Evolutionary conservation across 2,329 filamentous ascomycete species (phyloP), one percentile per base, ranked within the genome.

Genomic region (Epichloe sylvatica): DNA sequence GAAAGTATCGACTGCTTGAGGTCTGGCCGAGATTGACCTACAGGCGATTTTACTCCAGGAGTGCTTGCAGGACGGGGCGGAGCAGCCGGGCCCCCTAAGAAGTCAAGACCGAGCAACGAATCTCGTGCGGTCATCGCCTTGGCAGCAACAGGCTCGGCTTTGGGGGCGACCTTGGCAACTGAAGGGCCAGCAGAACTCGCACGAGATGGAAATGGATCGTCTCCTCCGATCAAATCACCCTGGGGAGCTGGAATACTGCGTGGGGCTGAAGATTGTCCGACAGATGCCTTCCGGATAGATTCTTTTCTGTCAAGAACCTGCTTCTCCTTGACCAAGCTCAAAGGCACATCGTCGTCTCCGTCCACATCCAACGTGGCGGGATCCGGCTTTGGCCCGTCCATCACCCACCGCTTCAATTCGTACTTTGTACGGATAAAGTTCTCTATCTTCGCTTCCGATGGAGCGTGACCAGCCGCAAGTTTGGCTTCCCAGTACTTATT

Each of bases 401-500:
- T 97, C n/a, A 89, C 85, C 92, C 92, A 98, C 70, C 94, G 78
- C 78, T 95, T 97, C 49, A 92, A 85, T 67, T 98, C 92, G 68
- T 98, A 98, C 69, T 98, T 98, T 50, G 94, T 98, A 57, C 92
- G 83, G 60, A 98, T 97, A 63, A 98, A 98, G 74, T 97, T 98
- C 76, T 98, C 92, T 59, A 98, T 97, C 76, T 98, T 98, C 57
- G 86, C 79, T 72, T 98, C 94, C 21, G 91, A 95, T 1, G 92
- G 92, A 44, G 91, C 81, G 68, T 98, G 92, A 52, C 90, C 90
- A 13, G 84, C 71, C 2, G 91, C 89, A 61, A 98, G 71, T 71
- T 97, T 98, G 54, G 86, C 80, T 69, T 98, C 94, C 91, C 91
- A 98, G 67, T 97, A 95, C 74, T 94, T 97, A 73, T 98, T 98